Evolutionary conservation across 129 eudicot genomes (phyloP), one percentile per base, ranked within the genome.

Genomic region (Pittosporum tobira): DNA sequence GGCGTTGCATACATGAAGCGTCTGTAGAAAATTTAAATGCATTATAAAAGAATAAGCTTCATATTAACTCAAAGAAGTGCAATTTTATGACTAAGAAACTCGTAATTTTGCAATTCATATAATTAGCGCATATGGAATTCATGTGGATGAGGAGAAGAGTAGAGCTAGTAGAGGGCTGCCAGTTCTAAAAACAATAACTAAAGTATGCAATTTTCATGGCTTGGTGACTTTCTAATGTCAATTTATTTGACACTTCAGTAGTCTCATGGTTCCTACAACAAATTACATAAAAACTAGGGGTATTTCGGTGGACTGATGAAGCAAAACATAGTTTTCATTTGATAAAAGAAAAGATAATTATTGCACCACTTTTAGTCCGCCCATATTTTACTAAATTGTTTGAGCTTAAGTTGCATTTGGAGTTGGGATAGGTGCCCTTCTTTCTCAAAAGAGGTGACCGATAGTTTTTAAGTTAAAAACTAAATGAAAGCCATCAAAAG

Each of bases 321-420:
- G 54, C 26, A 23, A 12, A 19, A n/a, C 6, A 19, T 0, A 16
- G 20, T 13, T 40, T 16, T 48, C 10, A n/a, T n/a, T n/a, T n/a
- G n/a, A n/a, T n/a, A n/a, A n/a, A n/a, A n/a, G n/a, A n/a, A n/a
- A n/a, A n/a, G 5, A 3, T 46, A 3, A 4, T 16, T 11, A n/a
- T 12, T 0, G 28, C 57, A 0, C 57, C 67, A 6, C 2, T 62
- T 6, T 14, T 48, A 6, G 21, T n/a, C 46, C 0, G 19, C 48
- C 2, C 46, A 13, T 64, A n/a, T n/a, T n/a, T n/a, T n/a, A n/a
- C n/a, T n/a, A n/a, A n/a, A n/a, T n/a, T n/a, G n/a, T n/a, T n/a
- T 34, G 55, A 61, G n/a, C 13, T 44, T 6, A 43, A 61, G n/a
- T 45, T 62, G 55, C 66, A 5, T 24, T 11, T 10, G 44, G 56